Conservation (phyloP, 495 filamentous ascomycete species). For the Tuber microsphaerosporum region DNA sequence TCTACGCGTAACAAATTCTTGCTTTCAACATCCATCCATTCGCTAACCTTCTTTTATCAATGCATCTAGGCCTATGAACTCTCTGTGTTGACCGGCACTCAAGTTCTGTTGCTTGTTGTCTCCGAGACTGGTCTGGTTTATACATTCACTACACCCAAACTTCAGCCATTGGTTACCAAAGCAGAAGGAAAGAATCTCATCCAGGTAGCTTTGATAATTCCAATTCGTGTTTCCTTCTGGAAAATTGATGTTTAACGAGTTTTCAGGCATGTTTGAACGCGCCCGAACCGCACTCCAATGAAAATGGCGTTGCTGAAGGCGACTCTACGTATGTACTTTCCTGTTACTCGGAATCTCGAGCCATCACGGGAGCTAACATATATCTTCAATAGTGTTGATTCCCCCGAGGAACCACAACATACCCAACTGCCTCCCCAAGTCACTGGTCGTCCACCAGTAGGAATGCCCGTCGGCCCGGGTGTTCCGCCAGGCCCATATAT, state of each 20-base stretch:
- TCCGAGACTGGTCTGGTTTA: conserved; percentile 98
- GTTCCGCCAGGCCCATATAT: conserved; percentile 46
- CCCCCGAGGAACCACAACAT: conserved; percentile 56
- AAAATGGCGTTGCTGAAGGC: conserved; percentile 79
- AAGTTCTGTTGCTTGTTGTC: conserved; percentile 94
- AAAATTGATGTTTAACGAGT: conserved; percentile 25
- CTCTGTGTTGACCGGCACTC: conserved; percentile 94
- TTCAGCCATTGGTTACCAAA: conserved; percentile 98
- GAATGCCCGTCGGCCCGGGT: conserved; percentile 48
- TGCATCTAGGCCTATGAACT: conserved; percentile 80
- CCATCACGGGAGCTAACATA: conserved; percentile 14
- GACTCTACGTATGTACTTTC: conserved; percentile 44
- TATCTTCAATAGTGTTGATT: conserved; percentile 46
- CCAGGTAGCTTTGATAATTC: conserved; percentile 58
- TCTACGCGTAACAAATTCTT: conserved; percentile 25
- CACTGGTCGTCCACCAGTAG: conserved; percentile 48
- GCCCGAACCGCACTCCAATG: conserved; percentile 75
- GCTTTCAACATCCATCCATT: conserved; percentile 9
- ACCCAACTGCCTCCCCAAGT: conserved; percentile 54
- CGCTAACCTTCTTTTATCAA: conserved; percentile 39
- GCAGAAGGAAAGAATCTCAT: conserved; percentile 99
- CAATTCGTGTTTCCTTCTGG: conserved; percentile 13
- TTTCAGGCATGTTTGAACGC: conserved; percentile 88
- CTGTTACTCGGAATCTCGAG: not conserved
- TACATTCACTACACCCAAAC: conserved; percentile 98